Percentiles rank a stretch among this genome's conserved stretches.
Conservation (phyloP, 208 protist species). For the Trypanosoma grayi region DNA sequence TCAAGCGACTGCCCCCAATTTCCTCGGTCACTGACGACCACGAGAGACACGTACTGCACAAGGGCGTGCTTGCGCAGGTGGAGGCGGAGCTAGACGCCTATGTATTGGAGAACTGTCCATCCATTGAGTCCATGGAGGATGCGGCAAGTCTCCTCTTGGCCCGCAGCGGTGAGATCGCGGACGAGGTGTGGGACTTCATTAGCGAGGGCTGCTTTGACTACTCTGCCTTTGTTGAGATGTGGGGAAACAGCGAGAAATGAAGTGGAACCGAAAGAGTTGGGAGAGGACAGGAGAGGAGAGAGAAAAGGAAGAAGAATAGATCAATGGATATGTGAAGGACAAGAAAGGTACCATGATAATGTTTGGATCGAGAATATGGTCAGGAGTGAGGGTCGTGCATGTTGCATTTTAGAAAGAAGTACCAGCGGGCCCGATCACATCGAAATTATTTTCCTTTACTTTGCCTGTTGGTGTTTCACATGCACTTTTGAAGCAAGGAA, state of each 20-base stretch:
- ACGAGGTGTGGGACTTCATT: constrained; percentile 83
- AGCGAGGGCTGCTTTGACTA: constrained; percentile 86
- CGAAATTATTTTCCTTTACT: too few species aligned
- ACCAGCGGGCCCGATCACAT: too few species aligned
- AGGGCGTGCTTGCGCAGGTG: constrained; percentile 43
- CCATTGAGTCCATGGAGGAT: constrained; percentile 23
- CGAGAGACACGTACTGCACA: constrained; percentile 55
- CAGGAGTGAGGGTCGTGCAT: too few species aligned
- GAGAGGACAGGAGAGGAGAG: background rate
- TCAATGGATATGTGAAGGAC: too few species aligned
- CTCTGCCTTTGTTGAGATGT: constrained; percentile 55
- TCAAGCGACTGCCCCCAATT: constrained; percentile 41
- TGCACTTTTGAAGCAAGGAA: background rate
- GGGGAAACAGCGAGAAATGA: constrained; percentile 24
- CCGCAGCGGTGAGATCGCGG: constrained; percentile 64
- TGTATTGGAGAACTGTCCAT: constrained; percentile 28
- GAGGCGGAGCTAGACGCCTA: constrained; percentile 59
- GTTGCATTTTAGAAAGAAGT: too few species aligned
- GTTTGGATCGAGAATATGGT: too few species aligned
- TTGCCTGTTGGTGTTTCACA: background rate
- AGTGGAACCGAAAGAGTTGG: background rate
- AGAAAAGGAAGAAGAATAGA: background rate
- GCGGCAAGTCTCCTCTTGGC: constrained; percentile 43
- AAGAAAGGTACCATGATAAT: too few species aligned
- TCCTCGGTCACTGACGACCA: constrained; percentile 49